A percentile compares a stretch with the other conserved stretches of the same genome.
Conservation (phyloP, 345 rosid genomes). For the Kandelia obovata region DNA sequence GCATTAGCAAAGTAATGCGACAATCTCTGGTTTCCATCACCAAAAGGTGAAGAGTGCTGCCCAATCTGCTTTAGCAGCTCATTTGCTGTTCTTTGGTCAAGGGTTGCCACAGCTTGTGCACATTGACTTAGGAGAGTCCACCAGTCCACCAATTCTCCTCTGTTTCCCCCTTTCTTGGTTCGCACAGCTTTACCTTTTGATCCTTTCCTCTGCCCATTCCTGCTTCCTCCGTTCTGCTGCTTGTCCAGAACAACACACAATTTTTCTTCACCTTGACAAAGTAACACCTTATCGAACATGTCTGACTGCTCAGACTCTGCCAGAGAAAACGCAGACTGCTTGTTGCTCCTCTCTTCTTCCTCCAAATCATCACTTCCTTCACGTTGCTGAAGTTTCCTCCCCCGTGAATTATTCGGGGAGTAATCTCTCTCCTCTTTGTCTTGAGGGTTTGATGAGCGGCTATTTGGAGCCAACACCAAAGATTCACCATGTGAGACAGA, state of each 20-base stretch:
- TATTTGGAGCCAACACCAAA: conserved; percentile 3
- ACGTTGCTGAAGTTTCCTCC: conserved; percentile 34
- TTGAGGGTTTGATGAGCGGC: conserved; percentile 5
- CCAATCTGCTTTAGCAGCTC: conserved; percentile 59
- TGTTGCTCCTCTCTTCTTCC: conserved; percentile 40
- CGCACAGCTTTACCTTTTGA: conserved; percentile 18
- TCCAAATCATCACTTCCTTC: conserved; percentile 31
- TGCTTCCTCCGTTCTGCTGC: neutral
- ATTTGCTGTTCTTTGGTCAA: conserved; percentile 52
- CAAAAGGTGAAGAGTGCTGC: conserved; percentile 52
- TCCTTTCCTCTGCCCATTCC: conserved; percentile 21
- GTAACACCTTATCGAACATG: conserved; percentile 43
- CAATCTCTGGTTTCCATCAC: conserved; percentile 60
- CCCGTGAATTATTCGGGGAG: conserved; percentile 17
- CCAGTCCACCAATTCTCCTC: conserved; percentile 47
- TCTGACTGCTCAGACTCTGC: conserved; percentile 46
- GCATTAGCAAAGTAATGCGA: conserved; percentile 60
- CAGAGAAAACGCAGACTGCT: conserved; percentile 40
- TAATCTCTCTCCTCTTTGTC: conserved; percentile 9
- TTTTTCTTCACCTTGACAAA: conserved; percentile 28
- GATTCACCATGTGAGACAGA: neutral
- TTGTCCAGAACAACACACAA: conserved; percentile 5
- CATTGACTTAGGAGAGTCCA: conserved; percentile 50
- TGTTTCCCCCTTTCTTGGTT: conserved; percentile 23
- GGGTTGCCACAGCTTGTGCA: conserved; percentile 62